Evolutionary conservation across 192 early-diverging fungal species (phyloP).

Genomic region (Podila minutissima): DNA sequence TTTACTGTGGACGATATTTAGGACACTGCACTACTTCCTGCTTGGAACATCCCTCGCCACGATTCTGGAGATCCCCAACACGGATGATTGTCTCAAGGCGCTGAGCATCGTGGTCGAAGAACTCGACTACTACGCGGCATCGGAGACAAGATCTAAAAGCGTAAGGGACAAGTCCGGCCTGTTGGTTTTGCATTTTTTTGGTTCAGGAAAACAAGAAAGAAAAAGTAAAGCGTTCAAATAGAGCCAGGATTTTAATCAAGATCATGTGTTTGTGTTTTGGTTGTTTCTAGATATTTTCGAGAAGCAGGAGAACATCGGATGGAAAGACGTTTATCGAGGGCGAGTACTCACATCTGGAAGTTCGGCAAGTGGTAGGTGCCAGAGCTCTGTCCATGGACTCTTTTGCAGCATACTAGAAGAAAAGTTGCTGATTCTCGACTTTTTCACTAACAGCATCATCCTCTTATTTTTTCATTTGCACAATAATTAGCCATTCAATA

Average conservation of each 20-base stretch:
- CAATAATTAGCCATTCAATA: conserved; percentile 13
- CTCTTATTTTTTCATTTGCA: background rate
- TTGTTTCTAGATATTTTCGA: conserved; percentile 7
- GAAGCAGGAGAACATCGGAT: background rate
- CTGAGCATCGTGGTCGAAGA: conserved; percentile 19
- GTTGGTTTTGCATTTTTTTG: background rate
- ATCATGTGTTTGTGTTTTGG: background rate
- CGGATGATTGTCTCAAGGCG: conserved; percentile 19
- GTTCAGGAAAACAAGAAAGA: too few species aligned
- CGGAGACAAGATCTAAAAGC: conserved; percentile 25
- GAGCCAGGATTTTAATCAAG: too few species aligned
- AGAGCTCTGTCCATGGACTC: background rate
- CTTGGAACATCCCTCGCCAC: conserved; percentile 34
- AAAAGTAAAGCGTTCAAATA: too few species aligned
- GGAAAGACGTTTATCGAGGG: conserved; percentile 9
- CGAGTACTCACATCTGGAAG: conserved; percentile 27
- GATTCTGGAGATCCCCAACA: conserved; percentile 33
- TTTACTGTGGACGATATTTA: background rate
- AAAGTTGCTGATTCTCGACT: background rate
- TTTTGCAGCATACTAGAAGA: too few species aligned
- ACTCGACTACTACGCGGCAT: conserved; percentile 14
- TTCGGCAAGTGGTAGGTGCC: conserved; percentile 12
- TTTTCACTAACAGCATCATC: background rate
- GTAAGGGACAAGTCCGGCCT: conserved; percentile 1
- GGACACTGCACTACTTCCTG: conserved; percentile 23